Base-by-base conservation (phyloP, 2,329 filamentous ascomycete species). In the Alternaria hordeiaustralica region DNA sequence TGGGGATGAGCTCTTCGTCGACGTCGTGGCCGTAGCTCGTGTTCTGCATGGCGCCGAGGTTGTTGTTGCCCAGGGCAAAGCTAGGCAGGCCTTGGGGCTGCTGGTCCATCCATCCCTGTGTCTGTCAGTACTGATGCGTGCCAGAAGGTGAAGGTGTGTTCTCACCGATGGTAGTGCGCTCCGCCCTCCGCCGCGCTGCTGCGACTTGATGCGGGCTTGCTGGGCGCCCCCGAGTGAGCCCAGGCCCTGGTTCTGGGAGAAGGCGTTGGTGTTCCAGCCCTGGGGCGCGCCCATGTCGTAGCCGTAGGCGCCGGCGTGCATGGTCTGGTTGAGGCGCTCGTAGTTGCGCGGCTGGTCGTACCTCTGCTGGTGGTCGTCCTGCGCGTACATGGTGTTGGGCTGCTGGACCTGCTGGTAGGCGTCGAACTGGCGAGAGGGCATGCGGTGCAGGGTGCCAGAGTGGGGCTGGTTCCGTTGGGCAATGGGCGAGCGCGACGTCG, bases 1-100 rank as follows among this genome's bases (percentile, higher is more conserved):
- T 99, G 3, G 95, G 95, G 63, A 99, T 99, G 64, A 99, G 88
- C 82, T 98, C 95, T 71, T 97, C 95, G 60, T 89, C 86, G 51
- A 89, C 87, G 62, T 85, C 84, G 41, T 84, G 83, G 60, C 81
- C 74, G 69, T 86, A 82, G 59, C 80, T 81, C 60, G 82, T 84
- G 78, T 73, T 79, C 74, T 78, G 71, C 64, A 75, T 71, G 43
- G 75, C 69, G 63, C 70, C 75, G 50, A 72, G 71, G 59, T 74
- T 75, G 41, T 66, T 70, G 55, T 74, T 77, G 65, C 80, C 81
- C 61, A 83, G 75, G 43, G 79, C 77, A 60, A 82, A 80, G 55
- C 72, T 80, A 4, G 81, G 81, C 54, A 82, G 71, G 64, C 75
- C 75, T 69, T 86, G 85, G 33, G 80, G 73, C 50, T 69, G 65